Evolutionary conservation across 2,329 filamentous ascomycete species (phyloP).

Genomic region (Truncatella angustata): DNA sequence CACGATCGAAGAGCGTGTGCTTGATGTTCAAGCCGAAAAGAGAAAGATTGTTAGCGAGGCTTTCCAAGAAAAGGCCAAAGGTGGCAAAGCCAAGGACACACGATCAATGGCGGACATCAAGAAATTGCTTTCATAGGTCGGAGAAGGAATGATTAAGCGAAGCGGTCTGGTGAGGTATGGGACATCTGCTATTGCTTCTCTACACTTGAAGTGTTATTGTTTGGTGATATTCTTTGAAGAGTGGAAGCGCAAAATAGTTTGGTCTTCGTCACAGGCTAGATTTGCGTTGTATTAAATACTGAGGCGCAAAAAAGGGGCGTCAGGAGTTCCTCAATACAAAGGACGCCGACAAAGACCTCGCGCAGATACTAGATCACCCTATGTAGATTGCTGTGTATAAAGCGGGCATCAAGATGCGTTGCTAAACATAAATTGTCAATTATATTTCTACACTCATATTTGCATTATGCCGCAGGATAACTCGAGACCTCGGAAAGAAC

Average conservation of each 20-base stretch:
- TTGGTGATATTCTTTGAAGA: neutral
- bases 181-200: neutral
- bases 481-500: too few relatives aligned
- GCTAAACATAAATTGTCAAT: too few relatives aligned
- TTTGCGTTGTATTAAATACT: neutral
- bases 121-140: slow-evolving; percentile 10
- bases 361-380: too few relatives aligned
- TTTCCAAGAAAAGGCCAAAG: slow-evolving; percentile 68
- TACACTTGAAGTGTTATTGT: neutral
- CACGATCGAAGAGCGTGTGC: slow-evolving; percentile 77
- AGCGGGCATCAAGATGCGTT: too few relatives aligned
- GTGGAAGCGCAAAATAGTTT: neutral
- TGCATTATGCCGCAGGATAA: too few relatives aligned
- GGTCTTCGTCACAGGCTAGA: neutral
- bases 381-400: too few relatives aligned
- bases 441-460: too few relatives aligned
- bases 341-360: neutral
- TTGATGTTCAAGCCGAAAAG: slow-evolving; percentile 78
- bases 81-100: slow-evolving; percentile 13
- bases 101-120: slow-evolving; percentile 13
- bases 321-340: neutral
- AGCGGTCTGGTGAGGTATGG: too few relatives aligned
- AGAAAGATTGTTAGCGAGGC: slow-evolving; percentile 73
- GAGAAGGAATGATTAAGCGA: neutral
- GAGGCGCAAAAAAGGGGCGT: neutral